These are phyloP conservation scores for Leishmania major DNA, from an alignment of 208 protist genomes.

Conservation along the genomic window DNA sequence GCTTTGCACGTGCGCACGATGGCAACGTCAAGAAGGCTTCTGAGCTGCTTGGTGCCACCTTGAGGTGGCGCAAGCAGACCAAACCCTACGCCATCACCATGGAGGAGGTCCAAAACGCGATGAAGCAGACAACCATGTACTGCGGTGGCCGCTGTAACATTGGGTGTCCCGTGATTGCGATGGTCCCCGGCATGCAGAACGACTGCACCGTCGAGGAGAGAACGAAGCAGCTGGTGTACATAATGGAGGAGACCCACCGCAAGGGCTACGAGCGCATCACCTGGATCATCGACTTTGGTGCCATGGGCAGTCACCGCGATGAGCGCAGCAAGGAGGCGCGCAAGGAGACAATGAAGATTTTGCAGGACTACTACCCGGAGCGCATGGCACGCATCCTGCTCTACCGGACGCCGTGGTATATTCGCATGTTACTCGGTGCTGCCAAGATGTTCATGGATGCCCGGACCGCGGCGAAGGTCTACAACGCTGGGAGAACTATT, in stretches of 20 bases:
- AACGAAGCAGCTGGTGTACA: constrained; percentile 62
- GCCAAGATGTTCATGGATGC: constrained; percentile 61
- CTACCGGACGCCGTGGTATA: constrained; percentile 68
- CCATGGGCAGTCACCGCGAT: constrained; percentile 62
- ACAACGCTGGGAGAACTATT: constrained; percentile 36
- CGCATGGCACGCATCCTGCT: constrained; percentile 53
- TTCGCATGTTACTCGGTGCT: constrained; percentile 36
- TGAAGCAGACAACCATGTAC: constrained; percentile 48
- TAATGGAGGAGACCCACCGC: constrained; percentile 58
- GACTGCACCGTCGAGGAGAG: constrained; percentile 49
- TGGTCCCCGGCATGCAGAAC: constrained; percentile 62
- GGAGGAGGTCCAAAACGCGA: constrained; percentile 36
- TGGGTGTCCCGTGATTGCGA: constrained; percentile 53
- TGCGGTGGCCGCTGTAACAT: constrained; percentile 43
- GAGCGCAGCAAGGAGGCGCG: constrained; percentile 38
- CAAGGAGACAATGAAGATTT: constrained; percentile 62
- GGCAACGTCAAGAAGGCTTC: constrained; percentile 44
- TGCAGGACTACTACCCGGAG: constrained; percentile 79
- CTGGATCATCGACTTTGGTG: constrained; percentile 70
- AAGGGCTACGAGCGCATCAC: constrained; percentile 69
- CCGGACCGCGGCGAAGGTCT: constrained; percentile 46
- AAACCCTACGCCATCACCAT: constrained; percentile 54
- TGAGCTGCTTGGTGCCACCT: constrained; percentile 41
- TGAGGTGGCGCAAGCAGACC: constrained; percentile 59
- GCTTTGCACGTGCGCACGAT: constrained; percentile 61